Evolutionary conservation across 139 green algal species (phyloP), one percentile per base, ranked within the genome.

Genomic region (Chlamydomonas sphaeroides): DNA sequence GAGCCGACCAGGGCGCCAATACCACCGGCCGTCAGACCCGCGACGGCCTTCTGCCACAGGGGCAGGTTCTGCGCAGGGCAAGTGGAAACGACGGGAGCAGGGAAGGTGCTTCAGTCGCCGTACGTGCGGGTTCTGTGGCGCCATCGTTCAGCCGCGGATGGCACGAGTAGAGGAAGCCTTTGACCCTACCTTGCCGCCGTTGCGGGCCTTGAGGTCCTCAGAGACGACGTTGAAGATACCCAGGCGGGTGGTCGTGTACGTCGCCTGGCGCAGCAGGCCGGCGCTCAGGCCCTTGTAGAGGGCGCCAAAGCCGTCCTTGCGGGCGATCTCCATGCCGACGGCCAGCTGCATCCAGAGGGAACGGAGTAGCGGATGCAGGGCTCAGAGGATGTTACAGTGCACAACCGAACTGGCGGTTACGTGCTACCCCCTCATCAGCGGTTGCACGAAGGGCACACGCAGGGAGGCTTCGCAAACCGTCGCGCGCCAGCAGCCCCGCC

Each of bases 171-270:
- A n/a, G n/a, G n/a, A n/a, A n/a, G n/a, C n/a, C n/a, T n/a, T n/a
- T n/a, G n/a, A n/a, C 41, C 65, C 21, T 4, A 85, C 84, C 76
- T 88, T 38, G 42, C 88, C 90, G 30, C 84, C 33, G 65, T 93
- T 93, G 45, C 69, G 65, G 23, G 83, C 49, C 78, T 91, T 91
- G 0, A 90, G 79, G 25, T 67, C 65, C 36, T 51, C 69, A 17
- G 81, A 88, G 14, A 91, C 63, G 62, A 92, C 89, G 80, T 96
- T 92, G 91, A 97, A 98, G 71, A 98, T 91, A 36, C 97, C 97
- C 68, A 99, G 85, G 65, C 97, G 95, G 7, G 97, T 95, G 42
- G 97, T 99, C 45, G 97, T 99, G 92, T 99, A 99, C 30, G 96
- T 98, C 26, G 97, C 97, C 90, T 99, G 97, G 68, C 97, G 92